Evolutionary conservation across 176 grass and related monocot species (phyloP), one percentile per base, ranked within the genome.

Genomic region (Phoenix roebelenii): DNA sequence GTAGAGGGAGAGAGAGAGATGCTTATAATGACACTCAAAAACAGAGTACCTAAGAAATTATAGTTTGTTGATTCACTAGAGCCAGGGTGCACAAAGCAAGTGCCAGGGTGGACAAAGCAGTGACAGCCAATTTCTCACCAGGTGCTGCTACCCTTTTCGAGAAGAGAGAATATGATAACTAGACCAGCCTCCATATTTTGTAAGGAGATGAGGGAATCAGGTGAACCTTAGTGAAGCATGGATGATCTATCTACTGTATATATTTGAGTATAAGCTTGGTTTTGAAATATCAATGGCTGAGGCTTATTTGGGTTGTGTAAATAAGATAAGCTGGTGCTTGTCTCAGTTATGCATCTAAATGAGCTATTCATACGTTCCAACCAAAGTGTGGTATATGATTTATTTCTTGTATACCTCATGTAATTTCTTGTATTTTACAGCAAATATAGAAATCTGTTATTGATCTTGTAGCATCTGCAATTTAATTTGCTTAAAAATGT

Each of bases 1-100:
- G 84, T 98, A 26, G 87, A 88, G 59, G 93, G 93, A 23, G 87
- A 98, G 69, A 71, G 93, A 32, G 84, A 98, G 64, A 92, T 76
- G 74, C 87, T 98, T 1, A 70, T 77, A 66, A 83, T 98, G 87
- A 85, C 74, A 67, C 22, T 98, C 58, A 92, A 91, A 56, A 75
- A 69, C 48, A 55, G 62, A 66, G 68, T 73, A 52, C 81, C 81
- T 0, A 66, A 51, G 63, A 80, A 69, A 78, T 70, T 67, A 29
- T 88, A 89, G 55, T 50, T 3, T 15, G 3, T 66, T 32, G 35
- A 44, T 44, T 44, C 35, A 44, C 35, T 44, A 9, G 2, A 44
- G 35, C 35, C 35, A 44, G 35, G 35, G 35, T 3, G 10, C 35
- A 44, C 9, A 44, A 44, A 44, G 35, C 35, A 14, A 10, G 35